phyloP scores from a whole-genome alignment of 2,329 filamentous ascomycete genomes.

The Pestalotiopsis fici region DNA sequence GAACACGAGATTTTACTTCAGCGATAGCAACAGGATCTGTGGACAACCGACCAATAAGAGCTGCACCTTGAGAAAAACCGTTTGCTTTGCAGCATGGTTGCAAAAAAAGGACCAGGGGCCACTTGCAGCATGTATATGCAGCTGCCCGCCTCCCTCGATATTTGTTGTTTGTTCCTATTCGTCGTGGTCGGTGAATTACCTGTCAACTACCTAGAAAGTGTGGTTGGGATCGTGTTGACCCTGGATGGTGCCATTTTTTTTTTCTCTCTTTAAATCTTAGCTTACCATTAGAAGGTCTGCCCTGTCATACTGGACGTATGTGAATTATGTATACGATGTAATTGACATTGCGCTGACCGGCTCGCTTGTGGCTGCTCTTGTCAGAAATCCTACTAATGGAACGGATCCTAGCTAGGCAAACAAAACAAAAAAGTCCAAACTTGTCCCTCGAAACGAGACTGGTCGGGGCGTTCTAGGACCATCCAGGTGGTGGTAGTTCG shows the following conservation, averaged over 20 bases:
- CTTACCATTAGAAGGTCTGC: not conserved
- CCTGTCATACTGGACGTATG: not conserved
- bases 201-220: not conserved
- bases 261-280: too few relatives aligned
- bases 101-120: not conserved
- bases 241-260: not conserved
- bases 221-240: not conserved
- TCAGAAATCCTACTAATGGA: not conserved
- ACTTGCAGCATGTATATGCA: not conserved
- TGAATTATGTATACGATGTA: not conserved
- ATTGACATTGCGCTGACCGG: not conserved
- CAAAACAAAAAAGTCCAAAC: not conserved
- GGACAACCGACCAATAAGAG: not conserved
- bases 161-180: not conserved
- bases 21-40: not conserved
- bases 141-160: conserved; percentile 1
- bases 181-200: not conserved
- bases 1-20: not conserved
- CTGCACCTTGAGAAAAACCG: not conserved
- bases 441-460: not conserved
- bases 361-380: not conserved
- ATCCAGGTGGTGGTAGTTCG: not conserved
- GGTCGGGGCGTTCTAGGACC: not conserved
- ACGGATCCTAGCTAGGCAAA: not conserved
- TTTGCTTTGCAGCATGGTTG: not conserved